phyloP scores from a whole-genome alignment of 2,329 filamentous ascomycete species.

The Tolypocladium paradoxum region DNA sequence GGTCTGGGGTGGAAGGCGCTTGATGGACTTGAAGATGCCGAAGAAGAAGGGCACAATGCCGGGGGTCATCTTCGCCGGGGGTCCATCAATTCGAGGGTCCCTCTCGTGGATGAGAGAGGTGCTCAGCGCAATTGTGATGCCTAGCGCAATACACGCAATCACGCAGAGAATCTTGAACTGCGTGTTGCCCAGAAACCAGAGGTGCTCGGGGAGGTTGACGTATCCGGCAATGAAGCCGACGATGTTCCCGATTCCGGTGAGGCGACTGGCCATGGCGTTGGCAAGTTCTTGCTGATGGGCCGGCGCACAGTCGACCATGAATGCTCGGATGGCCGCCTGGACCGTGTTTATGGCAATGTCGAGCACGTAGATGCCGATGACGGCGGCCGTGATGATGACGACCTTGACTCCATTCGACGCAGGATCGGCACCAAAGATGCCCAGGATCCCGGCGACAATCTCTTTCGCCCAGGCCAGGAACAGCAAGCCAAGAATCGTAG shows the following conservation, averaged over 20 bases:
- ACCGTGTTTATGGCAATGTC: conserved; percentile 97
- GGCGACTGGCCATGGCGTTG: conserved; percentile 86
- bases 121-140: conserved; percentile 59
- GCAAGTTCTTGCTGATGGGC: conserved; percentile 88
- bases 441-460: conserved; percentile 55
- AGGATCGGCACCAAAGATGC: conserved; percentile 59
- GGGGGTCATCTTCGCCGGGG: conserved; percentile 45
- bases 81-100: conserved; percentile 64
- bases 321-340: conserved; percentile 82
- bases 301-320: conserved; percentile 87
- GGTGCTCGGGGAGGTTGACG: conserved; percentile 59
- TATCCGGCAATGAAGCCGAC: conserved; percentile 83
- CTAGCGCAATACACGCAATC: conserved; percentile 67
- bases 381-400: conserved; percentile 65
- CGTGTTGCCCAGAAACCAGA: conserved; percentile 73
- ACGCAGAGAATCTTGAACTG: conserved; percentile 91
- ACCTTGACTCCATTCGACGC: conserved; percentile 54
- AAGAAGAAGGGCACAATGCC: conserved; percentile 72
- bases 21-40: conserved; percentile 65
- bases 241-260: conserved; percentile 83
- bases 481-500: conserved; percentile 57
- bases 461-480: conserved; percentile 66
- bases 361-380: conserved; percentile 77
- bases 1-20: conserved; percentile 70
- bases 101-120: conserved; percentile 62